Evolutionary conservation across 2,329 filamentous ascomycete genomes (phyloP).

Genomic region (Fusarium sp.): DNA sequence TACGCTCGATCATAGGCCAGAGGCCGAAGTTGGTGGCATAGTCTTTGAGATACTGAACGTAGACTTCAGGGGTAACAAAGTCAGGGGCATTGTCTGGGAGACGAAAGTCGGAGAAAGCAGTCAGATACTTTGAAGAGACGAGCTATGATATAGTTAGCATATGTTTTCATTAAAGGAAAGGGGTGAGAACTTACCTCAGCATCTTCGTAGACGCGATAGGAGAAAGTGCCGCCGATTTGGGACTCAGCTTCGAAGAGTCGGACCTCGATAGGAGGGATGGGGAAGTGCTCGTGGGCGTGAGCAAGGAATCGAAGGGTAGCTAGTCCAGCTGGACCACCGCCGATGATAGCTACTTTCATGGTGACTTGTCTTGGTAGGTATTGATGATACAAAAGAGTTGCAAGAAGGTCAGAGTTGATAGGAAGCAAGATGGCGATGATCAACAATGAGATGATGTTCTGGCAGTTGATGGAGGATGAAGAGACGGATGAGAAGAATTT

Average conservation of each 20-base stretch:
- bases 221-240: conserved; percentile 61
- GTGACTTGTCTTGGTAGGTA: background rate
- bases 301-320: conserved; percentile 56
- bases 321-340: conserved; percentile 58
- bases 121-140: conserved; percentile 63
- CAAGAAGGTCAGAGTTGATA: background rate
- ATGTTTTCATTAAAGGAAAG: fast-evolving
- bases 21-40: conserved; percentile 56
- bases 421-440: background rate
- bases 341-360: conserved; percentile 57
- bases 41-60: conserved; percentile 57
- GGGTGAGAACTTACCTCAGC: conserved; percentile 52
- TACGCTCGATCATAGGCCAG: conserved; percentile 52
- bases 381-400: background rate
- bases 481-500: fast-evolving
- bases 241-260: conserved; percentile 59
- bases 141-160: conserved; percentile 45
- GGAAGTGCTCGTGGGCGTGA: conserved; percentile 54
- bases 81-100: conserved; percentile 56
- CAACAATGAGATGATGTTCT: background rate
- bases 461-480: background rate
- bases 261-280: conserved; percentile 53
- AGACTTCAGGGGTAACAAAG: conserved; percentile 56
- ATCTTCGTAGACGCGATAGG: conserved; percentile 60
- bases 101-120: conserved; percentile 62